Base-by-base conservation (phyloP, 495 filamentous ascomycete species). In the Tricharina praecox region DNA sequence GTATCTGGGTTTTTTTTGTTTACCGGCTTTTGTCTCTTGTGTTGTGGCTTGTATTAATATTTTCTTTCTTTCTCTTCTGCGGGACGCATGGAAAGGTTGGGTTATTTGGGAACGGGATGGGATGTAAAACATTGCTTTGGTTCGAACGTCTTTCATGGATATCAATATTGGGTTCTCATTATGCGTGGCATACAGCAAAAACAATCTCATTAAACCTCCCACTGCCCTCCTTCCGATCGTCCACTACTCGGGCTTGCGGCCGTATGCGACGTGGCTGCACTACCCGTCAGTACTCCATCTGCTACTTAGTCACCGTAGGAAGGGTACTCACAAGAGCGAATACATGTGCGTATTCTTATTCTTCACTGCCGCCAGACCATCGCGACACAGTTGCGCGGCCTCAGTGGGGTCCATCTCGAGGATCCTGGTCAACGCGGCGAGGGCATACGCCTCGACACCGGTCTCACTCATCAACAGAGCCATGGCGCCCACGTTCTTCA, bases 401-500 rank as follows among this genome's bases (percentile, higher is more conserved):
- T 44, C 41, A 13, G 23, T 13, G 10, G 4, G 19, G 18, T 7
- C 19, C 2, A 44, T 24, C 13, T 2, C 41, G 8, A 24, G 1
- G 13, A 44, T 13, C 1, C 41, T 2, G 8, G 20, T 44, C n/a
- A 44, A 26, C 23, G 21, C 3, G 3, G 41, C 2, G 8, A 44
- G 16, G n/a, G 19, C 3, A 15, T 44, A 44, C 13, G 41, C 18
- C 23, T 44, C 41, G 11, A 44, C 19, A 10, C 21, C 23, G 8
- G 25, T 18, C 21, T 35, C 24, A 18, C 13, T 15, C 18, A 44
- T 44, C 11, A 25, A 15, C 21, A 25, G 9, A n/a, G 2, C 19
- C 41, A 4, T 15, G 11, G 2, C 20, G 4, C 69, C 69, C 18
- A 70, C 53, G 23, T 70, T 64, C 50, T 70, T 72, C 34, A 67